Evolutionary conservation across 805 yeast species (phyloP), one percentile per base, ranked within the genome.

Genomic region (Hanseniaspora nectarophila): DNA sequence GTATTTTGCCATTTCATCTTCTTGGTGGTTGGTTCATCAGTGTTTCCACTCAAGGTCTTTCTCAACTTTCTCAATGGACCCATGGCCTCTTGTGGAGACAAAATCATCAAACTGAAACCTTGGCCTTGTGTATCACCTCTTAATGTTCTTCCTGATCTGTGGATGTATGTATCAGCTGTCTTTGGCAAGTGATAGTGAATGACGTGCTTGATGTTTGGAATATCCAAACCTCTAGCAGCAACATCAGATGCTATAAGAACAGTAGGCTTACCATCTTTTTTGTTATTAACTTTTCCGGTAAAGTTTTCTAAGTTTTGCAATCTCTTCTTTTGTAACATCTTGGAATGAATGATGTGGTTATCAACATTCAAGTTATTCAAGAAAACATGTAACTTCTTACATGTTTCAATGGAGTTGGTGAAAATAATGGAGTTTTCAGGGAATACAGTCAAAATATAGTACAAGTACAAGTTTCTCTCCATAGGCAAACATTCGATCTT

Each of bases 101-200:
- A 87, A 51, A 92, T 71, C 77, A 88, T 80, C 46, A 92, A 82
- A 2, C 96, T 83, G n/a, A 92, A 95, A 72, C 98, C 98, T 63
- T 85, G 90, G 23, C 35, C 53, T 40, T 39, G 40, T 10, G 50
- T 39, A 33, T 66, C 66, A 1, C 95, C 97, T 72, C 98, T 82
- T 0, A 95, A 97, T n/a, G 98, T 92, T 75, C 98, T 81, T 56
- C 98, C 98, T 1, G 96, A 85, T 65, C 98, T 76, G 67, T 92
- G 98, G 59, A 92, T 81, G 63, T 92, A 92, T 47, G 87, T 80
- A 62, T 92, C 98, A 0, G 97, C 97, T 15, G 94, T 74, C 56
- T 97, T 74, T 10, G 98, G 97, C 56, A 92, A 73, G 67, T 92
- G 97, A 63, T 90, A 92, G 66, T 92, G 98, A 20, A 90, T 85